Evolutionary conservation across 495 filamentous ascomycete genomes (phyloP).

Genomic region (Apodospora peruviana): DNA sequence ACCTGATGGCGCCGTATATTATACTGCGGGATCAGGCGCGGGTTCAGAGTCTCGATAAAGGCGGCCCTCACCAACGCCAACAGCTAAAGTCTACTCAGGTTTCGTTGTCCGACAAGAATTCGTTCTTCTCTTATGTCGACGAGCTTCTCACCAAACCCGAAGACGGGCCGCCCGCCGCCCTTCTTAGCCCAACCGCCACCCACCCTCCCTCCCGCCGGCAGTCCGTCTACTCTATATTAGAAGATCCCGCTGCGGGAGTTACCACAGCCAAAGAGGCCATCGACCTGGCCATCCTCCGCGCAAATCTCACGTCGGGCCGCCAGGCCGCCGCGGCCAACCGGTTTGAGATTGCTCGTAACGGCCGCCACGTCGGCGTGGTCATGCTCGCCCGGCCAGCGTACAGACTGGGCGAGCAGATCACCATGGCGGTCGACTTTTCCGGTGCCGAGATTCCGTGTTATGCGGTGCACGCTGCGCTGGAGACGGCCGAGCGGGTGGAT

Average conservation of each 20-base stretch:
- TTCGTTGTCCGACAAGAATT: slow-evolving; percentile 40
- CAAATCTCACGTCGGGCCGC: slow-evolving; percentile 55
- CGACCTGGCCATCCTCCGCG: slow-evolving; percentile 78
- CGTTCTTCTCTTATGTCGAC: slow-evolving; percentile 75
- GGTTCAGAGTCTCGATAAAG: slow-evolving; percentile 45
- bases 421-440: slow-evolving; percentile 74
- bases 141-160: slow-evolving; percentile 64
- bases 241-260: slow-evolving; percentile 22
- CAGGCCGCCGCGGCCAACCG: slow-evolving; percentile 66
- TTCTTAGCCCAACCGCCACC: slow-evolving; percentile 64
- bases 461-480: slow-evolving; percentile 68
- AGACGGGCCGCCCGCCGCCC: slow-evolving; percentile 46
- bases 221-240: slow-evolving; percentile 35
- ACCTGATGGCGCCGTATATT: slow-evolving; percentile 90
- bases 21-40: slow-evolving; percentile 79
- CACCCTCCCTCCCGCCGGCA: slow-evolving; percentile 48
- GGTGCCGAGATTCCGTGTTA: slow-evolving; percentile 70
- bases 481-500: slow-evolving; percentile 74
- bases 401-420: slow-evolving; percentile 81
- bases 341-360: slow-evolving; percentile 91
- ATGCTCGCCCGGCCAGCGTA: slow-evolving; percentile 88
- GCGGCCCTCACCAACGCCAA: neutral
- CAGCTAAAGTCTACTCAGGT: neutral
- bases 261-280: slow-evolving; percentile 76
- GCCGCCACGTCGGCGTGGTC: slow-evolving; percentile 76